Conservation (phyloP, 768 basidiomycete species). For the Boletus subparvulus region DNA sequence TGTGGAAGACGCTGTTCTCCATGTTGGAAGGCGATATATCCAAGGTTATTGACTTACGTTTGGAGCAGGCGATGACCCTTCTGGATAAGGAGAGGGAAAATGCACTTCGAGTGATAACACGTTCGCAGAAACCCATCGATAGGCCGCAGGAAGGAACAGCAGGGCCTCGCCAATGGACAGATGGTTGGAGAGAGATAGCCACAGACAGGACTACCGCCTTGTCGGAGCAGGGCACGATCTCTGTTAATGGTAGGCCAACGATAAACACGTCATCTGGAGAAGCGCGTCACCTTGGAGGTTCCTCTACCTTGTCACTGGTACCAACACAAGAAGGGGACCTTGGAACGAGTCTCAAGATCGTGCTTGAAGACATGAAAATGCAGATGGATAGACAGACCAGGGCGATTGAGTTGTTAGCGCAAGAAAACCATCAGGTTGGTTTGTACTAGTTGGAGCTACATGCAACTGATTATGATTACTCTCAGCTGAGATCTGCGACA, state of each 20-base stretch:
- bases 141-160: slow-evolving; percentile 5
- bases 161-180: slow-evolving; percentile 10
- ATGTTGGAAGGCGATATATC: slow-evolving; percentile 42
- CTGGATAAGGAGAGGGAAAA: slow-evolving; percentile 34
- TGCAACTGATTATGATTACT: slow-evolving; percentile 4
- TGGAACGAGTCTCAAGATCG: slow-evolving; percentile 30
- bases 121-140: slow-evolving; percentile 16
- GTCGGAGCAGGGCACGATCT: slow-evolving; percentile 12
- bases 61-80: slow-evolving; percentile 35
- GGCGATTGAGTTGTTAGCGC: slow-evolving; percentile 41
- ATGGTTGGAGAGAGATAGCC: slow-evolving; percentile 10
- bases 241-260: slow-evolving; percentile 8
- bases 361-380: slow-evolving; percentile 46
- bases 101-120: slow-evolving; percentile 19
- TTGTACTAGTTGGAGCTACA: background rate
- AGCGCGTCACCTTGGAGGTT: slow-evolving; percentile 9
- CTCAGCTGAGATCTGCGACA: slow-evolving; percentile 17
- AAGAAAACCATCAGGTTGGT: slow-evolving; percentile 49
- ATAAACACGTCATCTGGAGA: slow-evolving; percentile 11
- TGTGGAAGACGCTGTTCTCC: slow-evolving; percentile 51
- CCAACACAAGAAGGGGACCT: slow-evolving; percentile 20
- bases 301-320: slow-evolving; percentile 12
- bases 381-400: slow-evolving; percentile 50
- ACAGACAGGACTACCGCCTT: slow-evolving; percentile 11
- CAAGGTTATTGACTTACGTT: slow-evolving; percentile 33